A percentile compares a stretch with the other conserved stretches of the same genome.
phyloP scores from a whole-genome alignment of 164 flowering plant genomes.

The Nelumbo lutea region DNA sequence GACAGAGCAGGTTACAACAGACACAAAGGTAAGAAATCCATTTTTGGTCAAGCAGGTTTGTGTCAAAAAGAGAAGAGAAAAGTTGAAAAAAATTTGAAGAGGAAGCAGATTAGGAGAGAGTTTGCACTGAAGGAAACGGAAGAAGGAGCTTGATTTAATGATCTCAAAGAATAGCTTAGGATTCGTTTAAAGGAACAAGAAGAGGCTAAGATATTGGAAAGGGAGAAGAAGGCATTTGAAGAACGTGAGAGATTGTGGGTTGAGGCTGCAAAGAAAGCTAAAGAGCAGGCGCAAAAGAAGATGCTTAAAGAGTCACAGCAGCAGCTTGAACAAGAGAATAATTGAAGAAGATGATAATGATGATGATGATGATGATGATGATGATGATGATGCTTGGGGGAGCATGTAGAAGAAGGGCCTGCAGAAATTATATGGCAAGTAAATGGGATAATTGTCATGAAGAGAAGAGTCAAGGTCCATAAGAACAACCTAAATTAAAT shows the following conservation, averaged over 20 bases:
- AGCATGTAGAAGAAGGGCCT: constrained; percentile 85
- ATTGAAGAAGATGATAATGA: constrained; percentile 27
- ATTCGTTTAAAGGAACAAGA: constrained; percentile 45
- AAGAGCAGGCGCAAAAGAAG: constrained; percentile 36
- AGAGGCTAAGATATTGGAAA: constrained; percentile 54
- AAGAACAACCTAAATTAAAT: constrained; percentile 49
- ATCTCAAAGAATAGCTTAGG: constrained; percentile 60
- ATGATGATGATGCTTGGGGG: constrained; percentile 46
- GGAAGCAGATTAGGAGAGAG: constrained; percentile 64
- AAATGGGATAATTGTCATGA: constrained; percentile 88
- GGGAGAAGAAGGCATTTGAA: constrained; percentile 59
- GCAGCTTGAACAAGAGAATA: constrained; percentile 36
- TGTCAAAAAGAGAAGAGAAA: constrained; percentile 66
- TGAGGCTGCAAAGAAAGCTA: constrained; percentile 41
- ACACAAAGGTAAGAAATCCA: background rate
- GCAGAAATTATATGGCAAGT: constrained; percentile 97
- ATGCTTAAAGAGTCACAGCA: constrained; percentile 26
- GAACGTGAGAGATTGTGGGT: constrained; percentile 74
- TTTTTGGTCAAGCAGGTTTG: constrained; percentile 2
- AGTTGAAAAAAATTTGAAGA: constrained; percentile 63
- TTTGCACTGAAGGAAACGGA: constrained; percentile 48
- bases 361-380: constrained; percentile 41
- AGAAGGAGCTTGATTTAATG: constrained; percentile 54
- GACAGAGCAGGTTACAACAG: background rate
- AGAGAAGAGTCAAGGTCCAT: constrained; percentile 67